Evolutionary conservation across 2,329 filamentous ascomycete genomes (phyloP).

Genomic region (Aaosphaeria arxii): DNA sequence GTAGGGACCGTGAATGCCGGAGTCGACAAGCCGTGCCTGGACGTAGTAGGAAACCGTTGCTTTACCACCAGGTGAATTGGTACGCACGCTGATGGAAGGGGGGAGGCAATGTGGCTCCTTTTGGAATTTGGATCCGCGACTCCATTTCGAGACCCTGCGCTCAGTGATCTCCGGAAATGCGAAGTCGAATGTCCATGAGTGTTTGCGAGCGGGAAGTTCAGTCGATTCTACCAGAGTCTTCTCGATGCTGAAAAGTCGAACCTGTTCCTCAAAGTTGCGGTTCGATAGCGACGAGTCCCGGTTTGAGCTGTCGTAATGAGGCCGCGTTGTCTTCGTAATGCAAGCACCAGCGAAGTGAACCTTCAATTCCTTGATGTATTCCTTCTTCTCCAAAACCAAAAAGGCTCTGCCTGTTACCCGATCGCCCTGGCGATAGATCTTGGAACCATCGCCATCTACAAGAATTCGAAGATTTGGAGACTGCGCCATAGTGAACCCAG

Average conservation of each 20-base stretch:
- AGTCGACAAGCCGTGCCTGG: slow-evolving; percentile 19
- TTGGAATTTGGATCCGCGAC: slow-evolving; percentile 25
- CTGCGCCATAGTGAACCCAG: slow-evolving; percentile 18
- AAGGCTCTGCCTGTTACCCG: slow-evolving; percentile 31
- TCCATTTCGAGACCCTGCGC: slow-evolving; percentile 21
- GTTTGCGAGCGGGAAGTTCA: slow-evolving; percentile 21
- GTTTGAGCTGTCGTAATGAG: slow-evolving; percentile 16
- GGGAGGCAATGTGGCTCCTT: slow-evolving; percentile 31
- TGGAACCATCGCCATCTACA: slow-evolving; percentile 28
- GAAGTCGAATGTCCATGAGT: slow-evolving; percentile 35
- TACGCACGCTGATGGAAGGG: slow-evolving; percentile 27
- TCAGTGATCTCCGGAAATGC: slow-evolving; percentile 30
- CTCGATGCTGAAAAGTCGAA: slow-evolving; percentile 28
- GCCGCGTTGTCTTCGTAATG: slow-evolving; percentile 30
- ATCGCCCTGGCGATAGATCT: slow-evolving; percentile 28
- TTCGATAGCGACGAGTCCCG: slow-evolving; percentile 8
- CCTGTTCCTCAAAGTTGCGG: slow-evolving; percentile 24
- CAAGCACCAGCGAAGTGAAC: slow-evolving; percentile 30
- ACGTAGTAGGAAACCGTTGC: slow-evolving; percentile 30
- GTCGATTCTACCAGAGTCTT: slow-evolving; percentile 16
- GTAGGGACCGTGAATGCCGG: slow-evolving; percentile 6
- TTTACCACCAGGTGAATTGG: slow-evolving; percentile 21
- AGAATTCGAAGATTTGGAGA: slow-evolving; percentile 24
- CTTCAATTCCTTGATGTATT: slow-evolving; percentile 24
- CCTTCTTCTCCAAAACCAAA: slow-evolving; percentile 24